Evolutionary conservation across 768 basidiomycete species (phyloP).

Genomic region (Chalciporus pseudorubinellus): DNA sequence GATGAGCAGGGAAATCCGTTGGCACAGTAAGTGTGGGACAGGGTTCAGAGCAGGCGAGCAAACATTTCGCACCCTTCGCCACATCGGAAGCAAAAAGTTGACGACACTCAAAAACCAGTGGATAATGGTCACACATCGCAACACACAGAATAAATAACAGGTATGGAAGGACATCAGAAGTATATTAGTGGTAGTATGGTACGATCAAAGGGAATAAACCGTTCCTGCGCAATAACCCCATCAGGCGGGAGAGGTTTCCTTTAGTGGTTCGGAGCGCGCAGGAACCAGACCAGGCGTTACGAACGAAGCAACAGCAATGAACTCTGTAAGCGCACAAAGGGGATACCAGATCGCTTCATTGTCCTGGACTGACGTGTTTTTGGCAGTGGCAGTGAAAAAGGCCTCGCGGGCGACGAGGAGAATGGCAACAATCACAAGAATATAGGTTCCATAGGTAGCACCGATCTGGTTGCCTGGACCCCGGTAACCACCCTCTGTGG

Average conservation of each 20-base stretch:
- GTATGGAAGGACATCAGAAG: not conserved
- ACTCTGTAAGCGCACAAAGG: conserved; percentile 31
- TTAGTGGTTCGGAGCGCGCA: conserved; percentile 5
- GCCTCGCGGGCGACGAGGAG: conserved; percentile 30
- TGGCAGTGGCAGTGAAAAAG: conserved; percentile 30
- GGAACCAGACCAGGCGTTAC: conserved; percentile 34
- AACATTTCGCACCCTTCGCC: not conserved
- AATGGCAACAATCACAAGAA: conserved; percentile 23
- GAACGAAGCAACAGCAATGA: conserved; percentile 30
- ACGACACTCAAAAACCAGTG: not conserved
- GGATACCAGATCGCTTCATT: conserved; percentile 35
- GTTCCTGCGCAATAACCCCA: too few relatives aligned
- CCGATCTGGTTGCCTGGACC: conserved; percentile 8
- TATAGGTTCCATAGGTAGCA: conserved; percentile 15
- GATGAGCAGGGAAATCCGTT: not conserved
- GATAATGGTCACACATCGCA: not conserved
- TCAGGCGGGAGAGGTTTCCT: not conserved
- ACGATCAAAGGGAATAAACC: not conserved
- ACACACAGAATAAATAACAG: too few relatives aligned
- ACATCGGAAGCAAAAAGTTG: not conserved
- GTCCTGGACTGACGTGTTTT: conserved; percentile 14
- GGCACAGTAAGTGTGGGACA: not conserved
- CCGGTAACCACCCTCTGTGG: conserved; percentile 10
- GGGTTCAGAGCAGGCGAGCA: not conserved
- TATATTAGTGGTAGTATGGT: conserved; percentile 1